phyloP scores from a whole-genome alignment of 495 filamentous ascomycete genomes.

The Parathielavia hyrcaniae region DNA sequence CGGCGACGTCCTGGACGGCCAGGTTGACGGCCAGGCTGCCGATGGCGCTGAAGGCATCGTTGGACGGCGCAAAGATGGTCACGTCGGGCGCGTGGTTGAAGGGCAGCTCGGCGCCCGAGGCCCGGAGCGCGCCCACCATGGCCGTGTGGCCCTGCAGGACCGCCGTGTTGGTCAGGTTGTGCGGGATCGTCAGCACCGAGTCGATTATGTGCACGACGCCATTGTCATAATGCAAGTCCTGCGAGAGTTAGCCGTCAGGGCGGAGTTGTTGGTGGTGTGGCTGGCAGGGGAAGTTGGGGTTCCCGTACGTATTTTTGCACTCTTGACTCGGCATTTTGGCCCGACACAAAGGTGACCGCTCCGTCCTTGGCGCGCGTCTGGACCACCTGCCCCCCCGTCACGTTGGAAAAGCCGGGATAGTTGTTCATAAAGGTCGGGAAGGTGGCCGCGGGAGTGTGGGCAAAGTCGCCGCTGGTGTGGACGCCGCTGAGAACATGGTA shows the following conservation, averaged over 20 bases:
- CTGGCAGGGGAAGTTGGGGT: conserved; percentile 12
- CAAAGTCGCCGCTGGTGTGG: conserved; percentile 39
- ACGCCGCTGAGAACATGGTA: conserved; percentile 63
- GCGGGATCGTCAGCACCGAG: conserved; percentile 50
- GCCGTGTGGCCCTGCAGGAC: conserved; percentile 51
- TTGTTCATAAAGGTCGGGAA: conserved; percentile 49
- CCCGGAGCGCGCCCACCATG: conserved; percentile 49
- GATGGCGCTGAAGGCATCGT: conserved; percentile 54
- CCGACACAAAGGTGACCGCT: conserved; percentile 37
- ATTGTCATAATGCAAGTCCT: conserved; percentile 56
- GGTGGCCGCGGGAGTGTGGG: conserved; percentile 17
- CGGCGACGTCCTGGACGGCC: conserved; percentile 40
- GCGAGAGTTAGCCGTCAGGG: neutral
- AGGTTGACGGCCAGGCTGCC: conserved; percentile 47
- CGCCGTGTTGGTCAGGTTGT: conserved; percentile 44
- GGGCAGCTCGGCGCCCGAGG: conserved; percentile 37
- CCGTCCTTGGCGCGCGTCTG: conserved; percentile 30
- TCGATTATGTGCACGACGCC: conserved; percentile 65
- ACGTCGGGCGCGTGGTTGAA: conserved; percentile 44
- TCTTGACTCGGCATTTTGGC: conserved; percentile 30
- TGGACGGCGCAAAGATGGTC: conserved; percentile 56
- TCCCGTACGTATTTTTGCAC: conserved; percentile 33
- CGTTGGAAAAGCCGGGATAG: conserved; percentile 40
- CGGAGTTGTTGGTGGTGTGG: conserved; percentile 2
- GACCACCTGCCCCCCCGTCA: conserved; percentile 40